These are phyloP conservation scores for Podosphaera xanthii DNA, from an alignment of 2,329 filamentous ascomycete genomes.

Conservation along the genomic window DNA sequence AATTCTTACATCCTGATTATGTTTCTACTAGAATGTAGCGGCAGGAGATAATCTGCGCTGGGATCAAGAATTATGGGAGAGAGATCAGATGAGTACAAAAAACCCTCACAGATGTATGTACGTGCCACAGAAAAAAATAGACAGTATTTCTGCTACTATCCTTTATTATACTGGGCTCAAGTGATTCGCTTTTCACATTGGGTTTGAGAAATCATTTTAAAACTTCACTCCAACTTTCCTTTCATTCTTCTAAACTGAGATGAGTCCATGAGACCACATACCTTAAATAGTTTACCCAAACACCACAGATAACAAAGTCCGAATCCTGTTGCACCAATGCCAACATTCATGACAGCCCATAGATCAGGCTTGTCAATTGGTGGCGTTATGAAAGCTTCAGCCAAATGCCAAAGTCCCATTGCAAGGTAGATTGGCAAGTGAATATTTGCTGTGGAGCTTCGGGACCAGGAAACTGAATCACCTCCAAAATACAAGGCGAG, in stretches of 20 bases:
- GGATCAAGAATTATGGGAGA: no score
- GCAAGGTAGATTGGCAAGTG: constrained; percentile 54
- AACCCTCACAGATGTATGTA: no score
- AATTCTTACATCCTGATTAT: no score
- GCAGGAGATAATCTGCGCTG: no score
- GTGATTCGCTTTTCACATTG: no score
- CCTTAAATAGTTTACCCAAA: constrained; percentile 37
- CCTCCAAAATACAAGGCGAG: constrained; percentile 42
- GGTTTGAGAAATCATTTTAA: no score
- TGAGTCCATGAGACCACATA: constrained; percentile 22
- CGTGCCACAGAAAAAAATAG: no score
- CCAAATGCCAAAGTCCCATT: constrained; percentile 64
- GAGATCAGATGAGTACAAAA: no score
- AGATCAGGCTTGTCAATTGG: constrained; percentile 68
- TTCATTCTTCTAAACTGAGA: constrained; percentile 9
- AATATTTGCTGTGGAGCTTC: constrained; percentile 38
- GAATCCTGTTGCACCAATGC: constrained; percentile 69
- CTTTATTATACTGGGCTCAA: no score
- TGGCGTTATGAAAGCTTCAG: constrained; percentile 43
- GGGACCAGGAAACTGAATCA: constrained; percentile 22
- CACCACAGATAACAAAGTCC: constrained; percentile 82
- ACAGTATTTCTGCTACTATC: no score
- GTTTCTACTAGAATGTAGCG: no score
- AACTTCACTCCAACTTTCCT: constrained; percentile 5
- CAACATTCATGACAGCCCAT: constrained; percentile 81